These are phyloP conservation scores for Dioscorea zingiberensis DNA, from an alignment of 106 monocot genomes.

Conservation along the genomic window DNA sequence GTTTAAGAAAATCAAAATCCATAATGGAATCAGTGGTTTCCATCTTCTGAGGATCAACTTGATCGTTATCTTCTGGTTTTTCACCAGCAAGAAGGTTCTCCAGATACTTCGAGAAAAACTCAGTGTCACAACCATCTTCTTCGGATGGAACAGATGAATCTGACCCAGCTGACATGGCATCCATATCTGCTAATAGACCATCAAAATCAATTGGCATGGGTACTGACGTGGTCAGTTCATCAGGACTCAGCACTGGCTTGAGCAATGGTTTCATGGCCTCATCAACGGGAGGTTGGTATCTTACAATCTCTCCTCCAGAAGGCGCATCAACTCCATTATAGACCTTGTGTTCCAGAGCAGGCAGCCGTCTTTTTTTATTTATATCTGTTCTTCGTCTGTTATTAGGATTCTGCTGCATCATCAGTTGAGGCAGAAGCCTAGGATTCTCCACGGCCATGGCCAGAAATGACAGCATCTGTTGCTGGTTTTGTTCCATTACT, in stretches of 20 bases:
- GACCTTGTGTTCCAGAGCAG: conserved; percentile 19
- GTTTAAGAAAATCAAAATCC: conserved; percentile 28
- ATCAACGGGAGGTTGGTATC: conserved; percentile 20
- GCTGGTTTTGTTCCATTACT: conserved; percentile 53
- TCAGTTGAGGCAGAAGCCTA: conserved; percentile 22
- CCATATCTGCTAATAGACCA: conserved; percentile 9
- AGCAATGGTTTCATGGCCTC: conserved; percentile 4
- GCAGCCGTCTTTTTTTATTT: conserved; percentile 46
- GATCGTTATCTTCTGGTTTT: conserved; percentile 10
- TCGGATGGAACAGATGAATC: conserved; percentile 3
- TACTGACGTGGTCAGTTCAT: background rate
- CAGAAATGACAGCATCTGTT: conserved; percentile 54
- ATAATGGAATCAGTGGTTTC: conserved; percentile 19
- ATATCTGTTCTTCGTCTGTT: conserved; percentile 20
- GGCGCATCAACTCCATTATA: background rate
- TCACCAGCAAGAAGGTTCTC: conserved; percentile 18
- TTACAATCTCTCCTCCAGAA: conserved; percentile 35
- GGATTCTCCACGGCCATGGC: conserved; percentile 51
- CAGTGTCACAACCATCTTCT: conserved; percentile 4
- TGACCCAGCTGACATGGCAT: background rate
- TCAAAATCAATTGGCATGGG: background rate
- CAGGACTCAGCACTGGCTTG: background rate
- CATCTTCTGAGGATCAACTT: conserved; percentile 4
- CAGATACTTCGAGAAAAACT: conserved; percentile 5
- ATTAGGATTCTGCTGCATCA: conserved; percentile 33